Percentiles rank a stretch among this genome's conserved stretches.
Evolutionary conservation across 106 monocot genomes (phyloP).

Genomic region (Posidonia australis): DNA sequence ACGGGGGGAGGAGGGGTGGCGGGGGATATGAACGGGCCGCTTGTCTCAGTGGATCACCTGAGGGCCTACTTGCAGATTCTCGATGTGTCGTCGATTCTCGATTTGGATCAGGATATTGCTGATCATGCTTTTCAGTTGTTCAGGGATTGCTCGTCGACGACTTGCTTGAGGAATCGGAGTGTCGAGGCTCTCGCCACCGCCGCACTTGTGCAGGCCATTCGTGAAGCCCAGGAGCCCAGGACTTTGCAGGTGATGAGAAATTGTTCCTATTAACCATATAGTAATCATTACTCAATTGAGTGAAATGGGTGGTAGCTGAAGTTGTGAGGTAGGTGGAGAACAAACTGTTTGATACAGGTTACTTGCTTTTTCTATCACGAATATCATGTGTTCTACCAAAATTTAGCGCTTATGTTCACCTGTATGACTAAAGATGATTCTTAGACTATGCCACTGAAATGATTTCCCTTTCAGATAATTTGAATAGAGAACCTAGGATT

Average conservation of each 20-base stretch:
- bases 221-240: constrained; percentile 90
- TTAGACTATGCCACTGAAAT: too few species aligned
- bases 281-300: too few species aligned
- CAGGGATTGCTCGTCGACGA: constrained; percentile 78
- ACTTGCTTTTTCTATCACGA: too few species aligned
- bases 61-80: constrained; percentile 89
- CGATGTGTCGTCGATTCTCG: constrained; percentile 81
- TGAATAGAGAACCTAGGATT: too few species aligned
- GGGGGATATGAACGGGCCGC: constrained; percentile 23
- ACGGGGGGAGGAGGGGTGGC: neutral
- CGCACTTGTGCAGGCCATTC: constrained; percentile 97
- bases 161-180: constrained; percentile 83
- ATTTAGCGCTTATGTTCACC: too few species aligned
- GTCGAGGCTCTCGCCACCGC: constrained; percentile 93
- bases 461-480: too few species aligned
- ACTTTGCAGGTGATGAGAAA: constrained; percentile 67
- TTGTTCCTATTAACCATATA: neutral
- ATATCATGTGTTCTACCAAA: too few species aligned
- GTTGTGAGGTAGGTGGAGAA: too few species aligned
- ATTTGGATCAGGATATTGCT: constrained; percentile 65
- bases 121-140: constrained; percentile 96
- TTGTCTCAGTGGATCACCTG: constrained; percentile 70
- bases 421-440: too few species aligned
- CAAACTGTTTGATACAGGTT: neutral
- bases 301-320: too few species aligned